Conservation (phyloP, 1,284 basidiomycete species). For the Grifola frondosa region DNA sequence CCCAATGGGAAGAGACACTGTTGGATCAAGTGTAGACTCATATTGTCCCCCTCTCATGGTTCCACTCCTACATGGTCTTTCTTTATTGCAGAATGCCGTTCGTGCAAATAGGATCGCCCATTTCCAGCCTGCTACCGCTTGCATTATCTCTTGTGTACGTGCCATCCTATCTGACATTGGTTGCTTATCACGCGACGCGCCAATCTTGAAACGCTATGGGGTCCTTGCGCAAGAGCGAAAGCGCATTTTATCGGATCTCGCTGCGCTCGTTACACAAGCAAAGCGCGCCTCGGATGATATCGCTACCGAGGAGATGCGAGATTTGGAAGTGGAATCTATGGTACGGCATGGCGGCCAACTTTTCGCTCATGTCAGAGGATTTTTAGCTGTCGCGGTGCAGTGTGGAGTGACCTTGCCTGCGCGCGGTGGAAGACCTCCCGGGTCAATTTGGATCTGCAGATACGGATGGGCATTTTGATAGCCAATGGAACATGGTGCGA, state of each 20-base stretch:
- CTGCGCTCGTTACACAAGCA: constrained; percentile 82
- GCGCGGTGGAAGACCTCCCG: constrained; percentile 39
- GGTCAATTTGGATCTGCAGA: constrained; percentile 37
- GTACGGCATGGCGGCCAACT: constrained; percentile 72
- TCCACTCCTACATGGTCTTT: constrained; percentile 81
- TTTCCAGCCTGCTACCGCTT: constrained; percentile 82
- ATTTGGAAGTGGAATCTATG: constrained; percentile 69
- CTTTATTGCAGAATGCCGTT: constrained; percentile 84
- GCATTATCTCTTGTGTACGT: constrained; percentile 94
- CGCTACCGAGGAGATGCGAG: constrained; percentile 48
- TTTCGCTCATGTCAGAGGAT: constrained; percentile 69
- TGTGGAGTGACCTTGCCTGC: constrained; percentile 79
- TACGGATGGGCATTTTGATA: constrained; percentile 20
- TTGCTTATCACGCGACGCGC: constrained; percentile 83
- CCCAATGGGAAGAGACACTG: constrained; percentile 45
- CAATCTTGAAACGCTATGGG: constrained; percentile 66
- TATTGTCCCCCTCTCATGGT: constrained; percentile 74
- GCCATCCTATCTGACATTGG: constrained; percentile 83
- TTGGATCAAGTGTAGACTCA: constrained; percentile 48
- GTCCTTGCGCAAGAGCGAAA: constrained; percentile 78
- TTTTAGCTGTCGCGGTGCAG: constrained; percentile 73
- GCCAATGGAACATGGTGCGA: constrained; percentile 26
- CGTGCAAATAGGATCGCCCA: constrained; percentile 74
- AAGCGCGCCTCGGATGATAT: constrained; percentile 69
- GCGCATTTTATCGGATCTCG: constrained; percentile 80